Percentiles rank a stretch among this genome's conserved stretches.
Evolutionary conservation across 108 stramenopile species (phyloP).

Genomic region (Mediolabrus comicus): DNA sequence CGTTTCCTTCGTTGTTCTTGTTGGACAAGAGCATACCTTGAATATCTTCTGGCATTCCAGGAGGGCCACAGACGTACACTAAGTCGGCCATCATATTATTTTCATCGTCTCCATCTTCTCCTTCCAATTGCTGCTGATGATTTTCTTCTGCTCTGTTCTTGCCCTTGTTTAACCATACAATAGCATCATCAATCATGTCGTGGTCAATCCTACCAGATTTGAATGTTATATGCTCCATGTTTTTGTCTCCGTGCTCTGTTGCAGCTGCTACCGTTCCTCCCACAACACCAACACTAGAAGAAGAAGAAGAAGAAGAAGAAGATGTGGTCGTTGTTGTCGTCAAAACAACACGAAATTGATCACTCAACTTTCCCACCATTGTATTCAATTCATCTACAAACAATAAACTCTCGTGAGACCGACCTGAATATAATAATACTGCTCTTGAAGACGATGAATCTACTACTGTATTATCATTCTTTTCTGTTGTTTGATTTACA

Average conservation of each 20-base stretch:
- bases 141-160: not conserved
- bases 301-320: no score
- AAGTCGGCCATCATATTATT: not conserved
- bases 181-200: conserved; percentile 7
- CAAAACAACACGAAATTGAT: conserved; percentile 7
- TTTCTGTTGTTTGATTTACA: not conserved
- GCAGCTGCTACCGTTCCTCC: not conserved
- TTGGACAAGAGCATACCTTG: not conserved
- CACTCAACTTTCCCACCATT: not conserved
- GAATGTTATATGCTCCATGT: not conserved
- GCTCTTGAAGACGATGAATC: conserved; percentile 2
- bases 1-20: not conserved
- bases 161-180: not conserved
- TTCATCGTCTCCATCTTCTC: not conserved
- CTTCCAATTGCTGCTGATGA: not conserved
- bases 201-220: conserved; percentile 1
- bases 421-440: conserved; percentile 17
- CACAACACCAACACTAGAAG: not conserved
- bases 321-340: no score
- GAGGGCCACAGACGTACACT: conserved; percentile 18
- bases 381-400: not conserved
- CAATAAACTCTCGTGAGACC: not conserved
- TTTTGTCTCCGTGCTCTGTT: not conserved
- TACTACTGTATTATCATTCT: not conserved
- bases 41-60: conserved; percentile 15